These are phyloP conservation scores for Pelargonium nanum DNA, from an alignment of 345 rosid genomes.

Conservation along the genomic window DNA sequence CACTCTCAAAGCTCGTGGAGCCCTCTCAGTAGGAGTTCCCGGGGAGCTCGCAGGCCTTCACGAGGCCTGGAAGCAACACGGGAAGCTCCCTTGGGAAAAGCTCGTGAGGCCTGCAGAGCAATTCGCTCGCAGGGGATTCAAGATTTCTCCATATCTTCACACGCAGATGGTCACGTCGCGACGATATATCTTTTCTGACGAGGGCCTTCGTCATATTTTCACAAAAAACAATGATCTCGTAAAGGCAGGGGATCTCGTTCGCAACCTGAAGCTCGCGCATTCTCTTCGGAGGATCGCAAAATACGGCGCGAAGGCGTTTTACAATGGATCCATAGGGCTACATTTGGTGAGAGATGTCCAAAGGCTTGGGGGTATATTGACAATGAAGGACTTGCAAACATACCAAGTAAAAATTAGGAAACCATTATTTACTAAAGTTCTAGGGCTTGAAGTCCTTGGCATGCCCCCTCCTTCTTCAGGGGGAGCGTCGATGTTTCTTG, in stretches of 20 bases:
- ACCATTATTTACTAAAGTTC: conserved; percentile 28
- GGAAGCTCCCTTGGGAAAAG: conserved; percentile 43
- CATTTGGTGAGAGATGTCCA: conserved; percentile 33
- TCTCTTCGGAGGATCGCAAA: conserved; percentile 25
- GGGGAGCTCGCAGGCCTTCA: conserved; percentile 52
- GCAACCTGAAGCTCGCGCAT: conserved; percentile 32
- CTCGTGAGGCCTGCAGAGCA: conserved; percentile 38
- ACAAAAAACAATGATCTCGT: conserved; percentile 34
- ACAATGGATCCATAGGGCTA: conserved; percentile 41
- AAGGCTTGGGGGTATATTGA: conserved; percentile 44
- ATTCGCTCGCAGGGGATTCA: conserved; percentile 40
- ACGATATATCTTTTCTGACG: conserved; percentile 30
- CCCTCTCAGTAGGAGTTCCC: conserved; percentile 48
- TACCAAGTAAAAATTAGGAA: conserved; percentile 33
- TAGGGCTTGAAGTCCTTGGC: conserved; percentile 33
- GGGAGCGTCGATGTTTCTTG: conserved; percentile 43
- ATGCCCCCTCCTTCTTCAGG: conserved; percentile 72
- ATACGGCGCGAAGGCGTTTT: conserved; percentile 30
- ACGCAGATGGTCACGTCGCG: conserved; percentile 32
- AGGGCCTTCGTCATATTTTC: conserved; percentile 35
- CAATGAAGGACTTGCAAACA: conserved; percentile 33
- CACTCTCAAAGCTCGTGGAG: conserved; percentile 28
- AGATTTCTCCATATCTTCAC: conserved; percentile 38
- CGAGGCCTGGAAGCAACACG: conserved; percentile 42
- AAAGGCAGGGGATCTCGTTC: conserved; percentile 26